Conservation (phyloP, 1,139 yeast genomes). For the Magnusiomyces magnusii region DNA sequence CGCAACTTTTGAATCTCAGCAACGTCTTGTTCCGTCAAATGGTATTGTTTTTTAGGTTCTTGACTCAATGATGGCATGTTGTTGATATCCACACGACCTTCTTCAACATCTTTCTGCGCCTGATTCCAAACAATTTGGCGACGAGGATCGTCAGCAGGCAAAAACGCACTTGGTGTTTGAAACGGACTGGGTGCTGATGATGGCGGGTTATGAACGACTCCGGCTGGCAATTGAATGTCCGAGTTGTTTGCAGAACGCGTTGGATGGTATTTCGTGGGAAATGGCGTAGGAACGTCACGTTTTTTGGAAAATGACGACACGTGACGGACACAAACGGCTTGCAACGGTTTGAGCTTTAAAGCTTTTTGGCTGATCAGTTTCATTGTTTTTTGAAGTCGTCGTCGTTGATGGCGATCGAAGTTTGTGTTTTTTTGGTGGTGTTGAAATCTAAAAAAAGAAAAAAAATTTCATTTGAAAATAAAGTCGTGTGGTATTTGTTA, state of each 20-base stretch:
- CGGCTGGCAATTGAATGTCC: constrained; percentile 34
- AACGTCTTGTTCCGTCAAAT: constrained; percentile 54
- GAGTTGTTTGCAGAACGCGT: constrained; percentile 37
- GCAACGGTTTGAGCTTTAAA: no score
- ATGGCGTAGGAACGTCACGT: constrained; percentile 23
- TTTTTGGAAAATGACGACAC: constrained; percentile 16
- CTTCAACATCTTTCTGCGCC: constrained; percentile 21
- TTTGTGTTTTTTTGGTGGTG: background rate
- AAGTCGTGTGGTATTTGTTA: no score
- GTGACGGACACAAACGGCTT: constrained; percentile 6
- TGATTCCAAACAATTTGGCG: constrained; percentile 28
- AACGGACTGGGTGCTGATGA: constrained; percentile 47
- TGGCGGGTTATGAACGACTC: constrained; percentile 38
- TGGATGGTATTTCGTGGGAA: constrained; percentile 38
- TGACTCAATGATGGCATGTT: constrained; percentile 32
- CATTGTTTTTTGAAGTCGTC: no score
- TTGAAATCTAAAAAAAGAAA: background rate
- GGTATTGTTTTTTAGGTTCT: constrained; percentile 46
- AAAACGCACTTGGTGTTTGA: constrained; percentile 63
- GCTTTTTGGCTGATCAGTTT: no score
- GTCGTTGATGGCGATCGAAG: no score
- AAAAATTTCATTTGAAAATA: background rate
- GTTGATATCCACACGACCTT: constrained; percentile 14
- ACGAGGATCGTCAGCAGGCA: constrained; percentile 60
- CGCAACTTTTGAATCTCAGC: constrained; percentile 57